A percentile compares a stretch with the other conserved stretches of the same genome.
Evolutionary conservation across 208 protist genomes (phyloP).

Genomic region (Leishmania tarentolae): DNA sequence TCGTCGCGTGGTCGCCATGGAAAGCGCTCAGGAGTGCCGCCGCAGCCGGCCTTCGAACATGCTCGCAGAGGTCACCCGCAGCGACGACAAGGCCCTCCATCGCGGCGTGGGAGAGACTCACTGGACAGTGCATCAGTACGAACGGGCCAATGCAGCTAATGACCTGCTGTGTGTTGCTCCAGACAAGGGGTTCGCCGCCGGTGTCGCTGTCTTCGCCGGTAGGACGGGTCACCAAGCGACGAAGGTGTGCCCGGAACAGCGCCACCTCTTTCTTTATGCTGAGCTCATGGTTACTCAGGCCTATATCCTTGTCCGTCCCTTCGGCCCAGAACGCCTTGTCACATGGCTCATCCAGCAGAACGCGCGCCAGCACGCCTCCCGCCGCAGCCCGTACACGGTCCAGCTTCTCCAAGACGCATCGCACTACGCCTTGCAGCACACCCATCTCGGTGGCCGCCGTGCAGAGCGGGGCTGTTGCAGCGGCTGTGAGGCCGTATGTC

Average conservation of each 20-base stretch:
- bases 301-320: neutral
- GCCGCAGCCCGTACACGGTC: conserved; percentile 85
- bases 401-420: conserved; percentile 92
- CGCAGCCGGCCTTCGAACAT: conserved; percentile 69
- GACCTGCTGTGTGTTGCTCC: conserved; percentile 44
- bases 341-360: conserved; percentile 37
- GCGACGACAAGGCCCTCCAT: conserved; percentile 86
- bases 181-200: conserved; percentile 18
- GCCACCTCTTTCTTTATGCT: conserved; percentile 5
- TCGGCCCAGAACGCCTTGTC: neutral
- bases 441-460: conserved; percentile 16
- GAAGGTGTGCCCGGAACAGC: conserved; percentile 17
- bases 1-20: neutral
- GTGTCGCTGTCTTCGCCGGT: neutral
- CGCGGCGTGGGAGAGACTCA: conserved; percentile 49
- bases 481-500: conserved; percentile 30
- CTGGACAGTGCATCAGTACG: conserved; percentile 48
- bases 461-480: conserved; percentile 14
- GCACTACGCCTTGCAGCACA: conserved; percentile 70
- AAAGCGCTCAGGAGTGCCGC: conserved; percentile 66
- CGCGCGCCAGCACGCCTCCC: conserved; percentile 36
- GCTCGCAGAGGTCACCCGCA: conserved; percentile 83
- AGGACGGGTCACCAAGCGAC: neutral
- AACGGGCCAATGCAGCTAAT: conserved; percentile 46
- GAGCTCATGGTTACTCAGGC: neutral